Percentiles rank a stretch among this genome's conserved stretches.
Evolutionary conservation across 2,329 filamentous ascomycete genomes (phyloP).

Genomic region (Ustulina deusta): DNA sequence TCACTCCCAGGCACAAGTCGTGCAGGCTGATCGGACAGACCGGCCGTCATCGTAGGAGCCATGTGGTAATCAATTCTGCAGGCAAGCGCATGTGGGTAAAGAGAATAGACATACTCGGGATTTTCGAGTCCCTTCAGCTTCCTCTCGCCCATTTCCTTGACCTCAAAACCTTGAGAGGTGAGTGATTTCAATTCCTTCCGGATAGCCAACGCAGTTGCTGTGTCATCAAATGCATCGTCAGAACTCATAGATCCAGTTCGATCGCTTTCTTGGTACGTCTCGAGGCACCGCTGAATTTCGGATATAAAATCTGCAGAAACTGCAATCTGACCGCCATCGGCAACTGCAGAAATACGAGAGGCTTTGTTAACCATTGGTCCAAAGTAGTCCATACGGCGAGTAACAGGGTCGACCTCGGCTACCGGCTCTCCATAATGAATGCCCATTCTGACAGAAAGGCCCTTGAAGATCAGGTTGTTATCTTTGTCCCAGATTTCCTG

Average conservation of each 20-base stretch:
- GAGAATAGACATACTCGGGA: constrained; percentile 92
- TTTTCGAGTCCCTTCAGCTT: constrained; percentile 98
- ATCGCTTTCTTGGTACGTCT: constrained; percentile 89
- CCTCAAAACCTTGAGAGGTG: constrained; percentile 92
- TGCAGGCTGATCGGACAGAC: constrained; percentile 67
- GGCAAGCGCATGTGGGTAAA: constrained; percentile 90
- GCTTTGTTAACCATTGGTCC: constrained; percentile 99
- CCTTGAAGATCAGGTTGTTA: constrained; percentile 89
- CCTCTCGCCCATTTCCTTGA: constrained; percentile 94
- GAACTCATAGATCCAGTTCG: constrained; percentile 74
- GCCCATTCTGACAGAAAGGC: constrained; percentile 95
- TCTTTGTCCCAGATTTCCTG: constrained; percentile 86
- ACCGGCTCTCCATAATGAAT: constrained; percentile 96
- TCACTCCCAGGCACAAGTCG: constrained; percentile 73
- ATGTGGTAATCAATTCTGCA: constrained; percentile 80
- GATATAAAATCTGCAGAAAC: constrained; percentile 97
- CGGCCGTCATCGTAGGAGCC: constrained; percentile 53
- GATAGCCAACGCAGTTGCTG: constrained; percentile 79
- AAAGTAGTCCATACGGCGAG: constrained; percentile 98
- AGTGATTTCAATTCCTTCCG: constrained; percentile 88
- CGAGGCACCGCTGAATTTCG: constrained; percentile 90
- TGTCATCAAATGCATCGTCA: constrained; percentile 81
- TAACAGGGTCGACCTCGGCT: constrained; percentile 95
- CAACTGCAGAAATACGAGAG: constrained; percentile 91
- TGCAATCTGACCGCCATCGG: constrained; percentile 96